Conservation (phyloP, 2,329 filamentous ascomycete genomes). For the Dryadomyces sulphureus region DNA sequence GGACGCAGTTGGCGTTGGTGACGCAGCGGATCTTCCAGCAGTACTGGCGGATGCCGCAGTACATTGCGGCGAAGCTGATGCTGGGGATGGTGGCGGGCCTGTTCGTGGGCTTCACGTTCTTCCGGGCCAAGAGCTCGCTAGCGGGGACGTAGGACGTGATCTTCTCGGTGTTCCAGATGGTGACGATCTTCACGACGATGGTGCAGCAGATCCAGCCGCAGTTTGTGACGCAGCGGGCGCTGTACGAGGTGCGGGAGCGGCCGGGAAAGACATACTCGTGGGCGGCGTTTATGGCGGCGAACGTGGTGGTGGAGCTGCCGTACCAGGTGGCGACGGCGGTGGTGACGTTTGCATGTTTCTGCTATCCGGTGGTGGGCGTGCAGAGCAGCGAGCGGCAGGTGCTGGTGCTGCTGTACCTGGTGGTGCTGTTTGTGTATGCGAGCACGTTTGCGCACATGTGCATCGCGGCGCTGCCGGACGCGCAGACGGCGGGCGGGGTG, state of each 20-base stretch:
- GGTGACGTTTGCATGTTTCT: conserved; percentile 54
- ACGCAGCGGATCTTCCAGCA: conserved; percentile 68
- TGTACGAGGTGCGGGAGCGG: conserved; percentile 75
- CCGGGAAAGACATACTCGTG: conserved; percentile 74
- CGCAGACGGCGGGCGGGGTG: conserved; percentile 49
- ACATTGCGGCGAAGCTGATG: conserved; percentile 70
- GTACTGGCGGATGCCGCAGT: conserved; percentile 80
- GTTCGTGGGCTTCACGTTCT: conserved; percentile 76
- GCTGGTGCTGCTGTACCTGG: conserved; percentile 48
- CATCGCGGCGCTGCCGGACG: conserved; percentile 53
- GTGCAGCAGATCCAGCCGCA: conserved; percentile 73
- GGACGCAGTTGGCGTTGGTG: conserved; percentile 50
- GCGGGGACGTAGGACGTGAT: conserved; percentile 75
- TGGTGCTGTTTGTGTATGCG: conserved; percentile 55
- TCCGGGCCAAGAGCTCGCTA: conserved; percentile 51
- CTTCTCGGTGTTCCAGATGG: conserved; percentile 72
- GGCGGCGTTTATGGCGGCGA: conserved; percentile 70
- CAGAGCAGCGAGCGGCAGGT: conserved; percentile 41
- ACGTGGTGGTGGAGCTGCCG: conserved; percentile 71
- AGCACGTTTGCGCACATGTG: conserved; percentile 60
- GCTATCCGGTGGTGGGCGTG: conserved; percentile 59
- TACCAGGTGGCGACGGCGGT: conserved; percentile 65
- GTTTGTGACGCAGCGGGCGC: conserved; percentile 63
- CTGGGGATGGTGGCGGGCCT: conserved; percentile 51
- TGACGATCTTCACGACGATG: conserved; percentile 66